Base-by-base conservation (phyloP, 371 early-diverging fungal species). In the Zopfochytrium polystomum region DNA sequence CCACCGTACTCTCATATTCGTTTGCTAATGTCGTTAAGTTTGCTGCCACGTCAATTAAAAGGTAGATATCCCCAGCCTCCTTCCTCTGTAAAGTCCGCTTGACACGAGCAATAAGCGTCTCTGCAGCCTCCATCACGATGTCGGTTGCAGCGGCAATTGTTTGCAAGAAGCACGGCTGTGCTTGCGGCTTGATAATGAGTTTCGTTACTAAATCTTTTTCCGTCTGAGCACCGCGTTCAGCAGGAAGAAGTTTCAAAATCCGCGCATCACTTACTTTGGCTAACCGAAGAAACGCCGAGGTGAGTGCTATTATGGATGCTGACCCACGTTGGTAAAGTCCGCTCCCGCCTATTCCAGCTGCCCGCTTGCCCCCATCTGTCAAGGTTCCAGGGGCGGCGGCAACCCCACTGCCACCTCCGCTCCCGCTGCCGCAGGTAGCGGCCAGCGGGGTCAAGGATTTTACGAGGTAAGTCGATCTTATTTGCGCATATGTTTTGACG, bases 31-130 rank as follows among this genome's bases (percentile, higher is more conserved):
- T 61, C 11, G 60, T 30, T 20, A 76, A 52, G 20, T 60, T 56
- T 31, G 91, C 89, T 31, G 85, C 77, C 25, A 90, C 84, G 65
- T 93, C 92, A 62, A 92, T 84, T 29, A 90, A 76, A 67, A 90
- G 82, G 50, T 85, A 82, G 13, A 90, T 70, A 57, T 91, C 90
- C n/a, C 79, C 81, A 45, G 83, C 82, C 26, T 80, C 80, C 35
- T 48, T 42, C 34, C 55, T 60, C 25, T 55, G 42, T 32, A 81
- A 76, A 32, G 77, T 74, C 55, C 85, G 72, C 55, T 83, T 81
- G 13, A 86, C 85, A 18, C 83, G 72, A 6, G 79, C 71, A 59
- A 86, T 76, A 34, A 90, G 66, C 31, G 79, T 71, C 33, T 87
- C 87, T 18, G 88, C 89, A 3, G 85, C 80, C 35, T 80, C 81